Evolutionary conservation across 139 green algal species (phyloP).

Genomic region (Micractinium conductrix): DNA sequence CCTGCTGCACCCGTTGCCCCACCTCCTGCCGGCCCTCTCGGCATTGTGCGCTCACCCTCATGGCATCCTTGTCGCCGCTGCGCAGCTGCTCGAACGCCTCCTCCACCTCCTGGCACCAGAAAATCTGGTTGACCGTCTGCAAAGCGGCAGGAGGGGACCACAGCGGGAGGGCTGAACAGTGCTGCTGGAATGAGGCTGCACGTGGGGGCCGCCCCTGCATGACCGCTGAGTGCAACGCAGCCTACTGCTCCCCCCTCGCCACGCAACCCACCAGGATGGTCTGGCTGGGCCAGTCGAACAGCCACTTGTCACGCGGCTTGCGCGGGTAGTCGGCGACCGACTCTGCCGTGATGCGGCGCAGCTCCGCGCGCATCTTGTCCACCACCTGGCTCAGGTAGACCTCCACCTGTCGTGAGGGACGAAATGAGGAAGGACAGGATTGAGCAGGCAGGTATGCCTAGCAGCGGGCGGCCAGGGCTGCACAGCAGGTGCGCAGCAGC

Average conservation of each 20-base stretch:
- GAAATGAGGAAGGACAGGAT: background rate
- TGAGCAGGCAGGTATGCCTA: background rate
- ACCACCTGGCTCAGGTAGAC: conserved; percentile 90
- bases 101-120: conserved; percentile 91
- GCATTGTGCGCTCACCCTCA: background rate
- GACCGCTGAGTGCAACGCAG: too few species aligned
- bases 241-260: background rate
- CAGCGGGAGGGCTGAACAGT: too few species aligned
- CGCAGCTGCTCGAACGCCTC: conserved; percentile 71
- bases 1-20: background rate
- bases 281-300: conserved; percentile 89
- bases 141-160: background rate
- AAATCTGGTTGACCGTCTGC: conserved; percentile 87
- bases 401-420: conserved; percentile 71
- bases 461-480: conserved; percentile 46
- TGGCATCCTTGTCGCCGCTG: conserved; percentile 68
- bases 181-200: too few species aligned
- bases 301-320: conserved; percentile 81
- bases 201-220: too few species aligned
- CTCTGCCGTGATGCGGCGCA: conserved; percentile 72
- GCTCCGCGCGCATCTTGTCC: conserved; percentile 89
- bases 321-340: conserved; percentile 78
- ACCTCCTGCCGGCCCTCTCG: background rate
- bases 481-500: conserved; percentile 70
- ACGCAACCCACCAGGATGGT: conserved; percentile 76